Conservation (phyloP, 148 eudicot species). For the Simmondsia chinensis region DNA sequence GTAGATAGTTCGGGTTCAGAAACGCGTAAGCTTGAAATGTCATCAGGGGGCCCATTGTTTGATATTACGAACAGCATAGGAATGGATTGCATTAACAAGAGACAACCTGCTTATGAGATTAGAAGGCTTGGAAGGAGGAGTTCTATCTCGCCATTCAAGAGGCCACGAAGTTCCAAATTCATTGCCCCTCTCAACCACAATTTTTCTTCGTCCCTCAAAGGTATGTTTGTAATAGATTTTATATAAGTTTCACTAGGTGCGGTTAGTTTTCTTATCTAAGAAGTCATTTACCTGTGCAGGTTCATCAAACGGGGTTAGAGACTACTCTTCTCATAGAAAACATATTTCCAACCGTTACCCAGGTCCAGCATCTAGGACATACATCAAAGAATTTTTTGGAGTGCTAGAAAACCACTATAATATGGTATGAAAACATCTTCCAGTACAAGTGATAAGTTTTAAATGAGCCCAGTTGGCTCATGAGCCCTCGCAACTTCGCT, state of each 20-base stretch:
- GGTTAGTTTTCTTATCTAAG: conserved; percentile 4
- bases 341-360: conserved; percentile 61
- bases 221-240: conserved; percentile 22
- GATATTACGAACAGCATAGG: conserved; percentile 47
- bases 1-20: conserved; percentile 18
- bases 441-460: too few relatives aligned
- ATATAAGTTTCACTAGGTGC: too few relatives aligned
- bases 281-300: conserved; percentile 22
- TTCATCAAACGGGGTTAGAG: conserved; percentile 21
- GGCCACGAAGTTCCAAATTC: conserved; percentile 68
- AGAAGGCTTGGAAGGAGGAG: conserved; percentile 33
- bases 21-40: conserved; percentile 18
- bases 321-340: conserved; percentile 32
- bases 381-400: conserved; percentile 54
- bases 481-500: too few relatives aligned
- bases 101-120: conserved; percentile 24
- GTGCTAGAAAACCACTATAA: conserved; percentile 29
- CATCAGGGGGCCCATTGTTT: conserved; percentile 31
- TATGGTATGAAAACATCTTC: conserved; percentile 25
- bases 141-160: conserved; percentile 71
- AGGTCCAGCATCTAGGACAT: conserved; percentile 35
- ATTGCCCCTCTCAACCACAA: conserved; percentile 45
- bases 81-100: conserved; percentile 14
- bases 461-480: too few relatives aligned
- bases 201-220: conserved; percentile 21